Percentiles rank a stretch among this genome's conserved stretches.
Evolutionary conservation across 2,329 filamentous ascomycete species (phyloP).

Genomic region (Colletotrichum camelliae): DNA sequence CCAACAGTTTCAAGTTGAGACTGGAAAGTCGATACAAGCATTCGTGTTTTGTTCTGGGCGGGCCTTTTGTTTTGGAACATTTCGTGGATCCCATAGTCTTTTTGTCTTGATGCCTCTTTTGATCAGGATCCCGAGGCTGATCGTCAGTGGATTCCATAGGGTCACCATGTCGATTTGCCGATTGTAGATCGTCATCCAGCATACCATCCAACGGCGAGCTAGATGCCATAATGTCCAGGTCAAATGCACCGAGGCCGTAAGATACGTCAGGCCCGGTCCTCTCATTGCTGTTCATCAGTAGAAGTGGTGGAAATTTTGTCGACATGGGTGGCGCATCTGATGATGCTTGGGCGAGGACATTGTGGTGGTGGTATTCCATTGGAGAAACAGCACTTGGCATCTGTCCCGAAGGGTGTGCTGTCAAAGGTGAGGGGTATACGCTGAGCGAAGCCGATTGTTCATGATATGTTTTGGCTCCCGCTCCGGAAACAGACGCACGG

Average conservation of each 20-base stretch:
- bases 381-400: not conserved
- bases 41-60: not conserved
- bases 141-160: fast-evolving
- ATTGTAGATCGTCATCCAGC: fast-evolving
- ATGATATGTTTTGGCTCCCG: not conserved
- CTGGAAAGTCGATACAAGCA: not conserved
- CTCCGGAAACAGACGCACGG: not conserved
- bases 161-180: not conserved
- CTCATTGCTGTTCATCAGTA: not conserved
- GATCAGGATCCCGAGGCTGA: fast-evolving
- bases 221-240: not conserved
- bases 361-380: not conserved
- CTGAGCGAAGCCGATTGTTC: not conserved
- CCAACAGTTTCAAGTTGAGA: not conserved
- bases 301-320: not conserved
- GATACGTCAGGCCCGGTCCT: not conserved
- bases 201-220: not conserved
- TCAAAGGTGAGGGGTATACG: not conserved
- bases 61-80: not conserved
- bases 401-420: not conserved
- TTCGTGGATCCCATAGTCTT: fast-evolving
- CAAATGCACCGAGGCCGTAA: not conserved
- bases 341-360: not conserved
- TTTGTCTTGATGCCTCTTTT: not conserved
- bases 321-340: not conserved